phyloP scores from a whole-genome alignment of 768 basidiomycete genomes.

The Pulveroboletus sp. region DNA sequence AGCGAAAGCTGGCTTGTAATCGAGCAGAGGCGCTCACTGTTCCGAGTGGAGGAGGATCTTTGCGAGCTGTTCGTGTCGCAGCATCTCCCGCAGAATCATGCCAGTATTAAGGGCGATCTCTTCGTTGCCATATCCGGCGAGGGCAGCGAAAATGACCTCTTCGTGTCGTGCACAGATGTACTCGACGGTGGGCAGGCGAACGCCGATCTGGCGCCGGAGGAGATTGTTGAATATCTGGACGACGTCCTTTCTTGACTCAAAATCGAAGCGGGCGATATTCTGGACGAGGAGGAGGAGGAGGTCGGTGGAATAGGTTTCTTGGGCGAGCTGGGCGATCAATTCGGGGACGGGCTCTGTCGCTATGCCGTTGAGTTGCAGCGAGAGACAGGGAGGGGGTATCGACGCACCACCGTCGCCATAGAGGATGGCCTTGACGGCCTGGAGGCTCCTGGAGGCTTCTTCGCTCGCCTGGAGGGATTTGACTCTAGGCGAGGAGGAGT shows the following conservation, averaged over 20 bases:
- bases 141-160: conserved; percentile 74
- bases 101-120: conserved; percentile 96
- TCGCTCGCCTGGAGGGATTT: conserved; percentile 68
- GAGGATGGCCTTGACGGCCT: conserved; percentile 84
- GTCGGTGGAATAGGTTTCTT: conserved; percentile 92
- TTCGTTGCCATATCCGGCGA: conserved; percentile 92
- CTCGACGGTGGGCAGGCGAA: conserved; percentile 94
- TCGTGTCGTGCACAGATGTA: conserved; percentile 77
- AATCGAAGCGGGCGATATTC: conserved; percentile 85
- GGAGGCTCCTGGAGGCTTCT: conserved; percentile 84
- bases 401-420: conserved; percentile 82
- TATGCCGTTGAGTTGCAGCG: conserved; percentile 1
- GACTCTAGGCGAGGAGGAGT: not conserved
- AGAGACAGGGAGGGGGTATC: not conserved
- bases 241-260: conserved; percentile 86
- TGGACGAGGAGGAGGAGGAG: conserved; percentile 76
- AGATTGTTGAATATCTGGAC: conserved; percentile 89
- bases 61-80: conserved; percentile 85
- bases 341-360: conserved; percentile 77
- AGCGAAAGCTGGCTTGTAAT: not conserved
- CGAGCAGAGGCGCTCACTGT: conserved; percentile 58
- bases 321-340: conserved; percentile 88
- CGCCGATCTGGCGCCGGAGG: conserved; percentile 85
- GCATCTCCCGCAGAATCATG: conserved; percentile 96
- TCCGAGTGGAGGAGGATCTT: conserved; percentile 91